These are phyloP conservation scores for Arabidopsis lyrata DNA, from an alignment of 441 rosid genomes.

Conservation along the genomic window DNA sequence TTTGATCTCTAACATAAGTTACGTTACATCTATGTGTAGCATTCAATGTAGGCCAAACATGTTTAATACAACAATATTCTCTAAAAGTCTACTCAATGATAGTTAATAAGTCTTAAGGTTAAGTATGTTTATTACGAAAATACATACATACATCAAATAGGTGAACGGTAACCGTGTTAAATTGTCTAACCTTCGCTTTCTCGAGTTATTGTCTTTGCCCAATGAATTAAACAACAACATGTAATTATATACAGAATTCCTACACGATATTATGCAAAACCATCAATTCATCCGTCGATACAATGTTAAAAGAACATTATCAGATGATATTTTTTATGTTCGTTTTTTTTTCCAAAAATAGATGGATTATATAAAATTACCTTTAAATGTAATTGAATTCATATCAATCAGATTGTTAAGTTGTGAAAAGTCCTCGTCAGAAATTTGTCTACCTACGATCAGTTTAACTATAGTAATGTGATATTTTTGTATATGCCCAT, in stretches of 20 bases:
- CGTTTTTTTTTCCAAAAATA: not conserved
- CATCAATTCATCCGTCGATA: not conserved
- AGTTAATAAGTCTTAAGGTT: slow-evolving; percentile 25
- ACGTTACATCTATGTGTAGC: slow-evolving; percentile 8
- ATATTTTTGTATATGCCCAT: not conserved
- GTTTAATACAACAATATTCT: slow-evolving; percentile 27
- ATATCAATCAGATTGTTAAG: not conserved
- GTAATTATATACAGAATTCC: not conserved
- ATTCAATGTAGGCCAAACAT: slow-evolving; percentile 32
- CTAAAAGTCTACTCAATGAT: slow-evolving; percentile 29
- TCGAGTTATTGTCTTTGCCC: slow-evolving; percentile 27
- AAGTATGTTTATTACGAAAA: slow-evolving; percentile 21
- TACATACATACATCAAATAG: slow-evolving; percentile 21
- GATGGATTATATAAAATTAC: not conserved
- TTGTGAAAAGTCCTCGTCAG: not conserved
- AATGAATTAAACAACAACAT: slow-evolving; percentile 16
- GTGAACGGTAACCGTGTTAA: slow-evolving; percentile 38
- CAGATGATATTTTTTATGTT: not conserved
- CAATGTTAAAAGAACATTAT: not conserved
- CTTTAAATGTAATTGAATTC: not conserved
- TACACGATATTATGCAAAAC: not conserved
- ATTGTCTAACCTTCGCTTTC: slow-evolving; percentile 40
- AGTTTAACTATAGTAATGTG: not conserved
- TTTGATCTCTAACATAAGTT: slow-evolving; percentile 7
- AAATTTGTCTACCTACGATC: not conserved